phyloP scores from a whole-genome alignment of 1,139 yeast species.

The Magnusiomyces ingens region DNA sequence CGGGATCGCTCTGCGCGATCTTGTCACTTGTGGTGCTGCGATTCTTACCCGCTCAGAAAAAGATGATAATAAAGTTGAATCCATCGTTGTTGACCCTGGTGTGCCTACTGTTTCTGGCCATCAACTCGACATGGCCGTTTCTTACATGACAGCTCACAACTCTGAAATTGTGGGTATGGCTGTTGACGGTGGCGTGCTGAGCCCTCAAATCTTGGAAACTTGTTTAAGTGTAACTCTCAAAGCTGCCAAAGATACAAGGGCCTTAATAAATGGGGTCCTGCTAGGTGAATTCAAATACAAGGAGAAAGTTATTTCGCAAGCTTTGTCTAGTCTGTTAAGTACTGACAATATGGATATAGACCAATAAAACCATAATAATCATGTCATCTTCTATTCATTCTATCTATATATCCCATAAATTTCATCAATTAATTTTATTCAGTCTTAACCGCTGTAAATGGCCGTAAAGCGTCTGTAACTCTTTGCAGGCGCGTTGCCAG shows the following conservation, averaged over 20 bases:
- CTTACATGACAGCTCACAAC: slow-evolving; percentile 48
- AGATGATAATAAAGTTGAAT: not conserved
- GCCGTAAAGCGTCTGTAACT: slow-evolving; percentile 28
- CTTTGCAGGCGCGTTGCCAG: slow-evolving; percentile 28
- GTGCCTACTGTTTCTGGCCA: slow-evolving; percentile 19
- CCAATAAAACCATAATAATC: too few relatives aligned
- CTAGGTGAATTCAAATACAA: slow-evolving; percentile 17
- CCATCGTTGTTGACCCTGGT: slow-evolving; percentile 18
- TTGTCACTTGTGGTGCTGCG: slow-evolving; percentile 65
- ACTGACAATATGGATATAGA: too few relatives aligned
- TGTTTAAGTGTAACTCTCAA: slow-evolving; percentile 12
- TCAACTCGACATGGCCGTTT: slow-evolving; percentile 39
- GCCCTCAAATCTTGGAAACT: too few relatives aligned
- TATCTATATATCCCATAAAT: slow-evolving; percentile 6
- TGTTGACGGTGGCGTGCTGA: slow-evolving; percentile 29
- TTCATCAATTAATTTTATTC: too few relatives aligned
- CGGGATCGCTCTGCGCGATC: slow-evolving; percentile 68
- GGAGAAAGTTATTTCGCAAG: not conserved
- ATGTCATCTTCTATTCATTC: not conserved
- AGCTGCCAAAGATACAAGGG: slow-evolving; percentile 21
- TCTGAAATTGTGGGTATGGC: slow-evolving; percentile 53
- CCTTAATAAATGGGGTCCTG: slow-evolving; percentile 24
- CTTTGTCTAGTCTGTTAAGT: too few relatives aligned
- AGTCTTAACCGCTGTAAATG: slow-evolving; percentile 21
- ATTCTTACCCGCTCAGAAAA: slow-evolving; percentile 4